Percentiles rank a stretch among this genome's conserved stretches.
These are phyloP conservation scores for Posidonia australis DNA, from an alignment of 106 monocot species.

Conservation along the genomic window DNA sequence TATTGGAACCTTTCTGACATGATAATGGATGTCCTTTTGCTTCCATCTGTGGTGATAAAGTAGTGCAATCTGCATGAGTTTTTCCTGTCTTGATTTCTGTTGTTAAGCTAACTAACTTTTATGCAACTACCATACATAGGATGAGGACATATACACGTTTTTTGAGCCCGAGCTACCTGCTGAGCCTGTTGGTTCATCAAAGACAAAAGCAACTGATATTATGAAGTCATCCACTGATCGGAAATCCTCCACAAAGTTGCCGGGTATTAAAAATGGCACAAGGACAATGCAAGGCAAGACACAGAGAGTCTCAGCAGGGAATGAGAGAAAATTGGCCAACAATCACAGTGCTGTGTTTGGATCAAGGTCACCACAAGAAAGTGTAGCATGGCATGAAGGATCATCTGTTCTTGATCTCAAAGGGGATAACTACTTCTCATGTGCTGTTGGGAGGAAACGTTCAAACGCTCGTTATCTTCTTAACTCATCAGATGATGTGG, in stretches of 20 bases:
- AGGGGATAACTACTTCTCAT: constrained; percentile 89
- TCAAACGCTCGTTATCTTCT: constrained; percentile 81
- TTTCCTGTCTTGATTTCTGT: not conserved
- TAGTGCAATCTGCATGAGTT: not conserved
- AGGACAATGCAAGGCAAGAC: constrained; percentile 28
- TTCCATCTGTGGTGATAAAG: no score
- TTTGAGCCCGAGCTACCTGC: constrained; percentile 93
- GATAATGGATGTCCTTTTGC: no score
- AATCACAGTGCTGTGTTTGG: constrained; percentile 20
- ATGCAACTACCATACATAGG: constrained; percentile 24
- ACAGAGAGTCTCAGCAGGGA: constrained; percentile 29
- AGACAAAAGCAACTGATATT: constrained; percentile 46
- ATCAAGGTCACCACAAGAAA: constrained; percentile 38
- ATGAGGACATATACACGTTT: constrained; percentile 87
- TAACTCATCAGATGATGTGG: constrained; percentile 79
- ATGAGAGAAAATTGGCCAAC: constrained; percentile 33
- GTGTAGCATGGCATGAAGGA: constrained; percentile 65
- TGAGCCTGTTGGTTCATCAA: constrained; percentile 37
- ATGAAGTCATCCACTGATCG: constrained; percentile 39
- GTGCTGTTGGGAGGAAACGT: constrained; percentile 72
- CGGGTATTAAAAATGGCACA: constrained; percentile 35
- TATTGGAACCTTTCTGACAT: no score
- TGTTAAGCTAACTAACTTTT: not conserved
- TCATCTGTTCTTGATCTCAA: constrained; percentile 88
- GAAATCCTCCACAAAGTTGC: constrained; percentile 24